Conservation (phyloP, 257 asterid genomes). For the Buddleja alternifolia region DNA sequence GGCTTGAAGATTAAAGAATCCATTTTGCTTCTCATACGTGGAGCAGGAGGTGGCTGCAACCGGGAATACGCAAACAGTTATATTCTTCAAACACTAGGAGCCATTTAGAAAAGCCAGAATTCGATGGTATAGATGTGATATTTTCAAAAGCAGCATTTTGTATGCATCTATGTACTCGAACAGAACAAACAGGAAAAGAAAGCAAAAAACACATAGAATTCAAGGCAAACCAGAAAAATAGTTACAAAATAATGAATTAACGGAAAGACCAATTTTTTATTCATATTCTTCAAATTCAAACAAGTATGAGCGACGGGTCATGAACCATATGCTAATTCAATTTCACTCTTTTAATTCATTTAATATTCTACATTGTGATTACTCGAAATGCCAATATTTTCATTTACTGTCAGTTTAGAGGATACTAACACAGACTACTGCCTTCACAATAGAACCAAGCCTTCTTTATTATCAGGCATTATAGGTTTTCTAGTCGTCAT, state of each 20-base stretch:
- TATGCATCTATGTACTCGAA: not conserved
- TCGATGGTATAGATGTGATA: not conserved
- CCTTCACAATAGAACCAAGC: not conserved
- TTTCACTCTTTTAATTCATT: no score
- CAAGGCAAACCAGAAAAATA: not conserved
- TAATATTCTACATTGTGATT: no score
- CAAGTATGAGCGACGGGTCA: not conserved
- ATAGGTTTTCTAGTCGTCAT: no score
- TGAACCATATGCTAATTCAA: no score
- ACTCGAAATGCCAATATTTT: not conserved
- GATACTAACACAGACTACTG: not conserved
- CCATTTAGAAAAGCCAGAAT: constrained; percentile 7
- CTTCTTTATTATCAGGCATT: no score
- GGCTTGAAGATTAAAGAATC: constrained; percentile 84
- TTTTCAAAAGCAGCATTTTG: not conserved
- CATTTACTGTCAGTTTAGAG: not conserved
- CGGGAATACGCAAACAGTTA: not conserved
- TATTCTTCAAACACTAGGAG: constrained; percentile 9
- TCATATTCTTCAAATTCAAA: not conserved
- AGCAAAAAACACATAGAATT: not conserved
- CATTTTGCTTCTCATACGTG: constrained; percentile 85
- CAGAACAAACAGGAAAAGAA: constrained; percentile 11
- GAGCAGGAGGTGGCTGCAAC: constrained; percentile 89
- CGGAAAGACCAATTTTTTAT: not conserved
- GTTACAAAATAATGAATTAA: not conserved